Conservation (phyloP, 805 yeast species). For the Torulaspora microellipsoides region DNA sequence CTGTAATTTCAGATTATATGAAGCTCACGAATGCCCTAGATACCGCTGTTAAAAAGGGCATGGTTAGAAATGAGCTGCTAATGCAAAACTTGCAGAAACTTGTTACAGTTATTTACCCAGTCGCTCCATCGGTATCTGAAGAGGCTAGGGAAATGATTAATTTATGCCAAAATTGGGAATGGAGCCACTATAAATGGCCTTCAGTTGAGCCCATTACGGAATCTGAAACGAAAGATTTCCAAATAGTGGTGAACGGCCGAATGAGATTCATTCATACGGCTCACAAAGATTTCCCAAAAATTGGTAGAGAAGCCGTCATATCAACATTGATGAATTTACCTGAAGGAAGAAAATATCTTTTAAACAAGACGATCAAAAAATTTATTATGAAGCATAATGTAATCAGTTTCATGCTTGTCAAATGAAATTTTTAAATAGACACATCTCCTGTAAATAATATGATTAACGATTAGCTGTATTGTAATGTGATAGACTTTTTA, state of each 20-base stretch:
- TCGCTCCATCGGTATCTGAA: slow-evolving; percentile 76
- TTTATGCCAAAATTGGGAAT: slow-evolving; percentile 14
- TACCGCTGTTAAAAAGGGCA: slow-evolving; percentile 36
- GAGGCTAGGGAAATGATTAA: slow-evolving; percentile 64
- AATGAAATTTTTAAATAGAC: slow-evolving; percentile 7
- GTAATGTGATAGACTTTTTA: slow-evolving; percentile 43
- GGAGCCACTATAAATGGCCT: slow-evolving; percentile 60
- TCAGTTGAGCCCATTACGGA: slow-evolving; percentile 35
- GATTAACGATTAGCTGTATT: not conserved
- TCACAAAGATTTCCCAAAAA: slow-evolving; percentile 35
- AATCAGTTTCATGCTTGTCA: slow-evolving; percentile 40
- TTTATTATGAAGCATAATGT: slow-evolving; percentile 51
- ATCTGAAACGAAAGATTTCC: slow-evolving; percentile 41
- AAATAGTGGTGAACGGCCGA: slow-evolving; percentile 72
- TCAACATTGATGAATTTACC: slow-evolving; percentile 34
- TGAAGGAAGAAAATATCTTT: slow-evolving; percentile 41
- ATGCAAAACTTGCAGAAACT: slow-evolving; percentile 49
- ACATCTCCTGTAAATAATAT: slow-evolving; percentile 8
- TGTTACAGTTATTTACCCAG: slow-evolving; percentile 66
- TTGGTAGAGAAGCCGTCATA: slow-evolving; percentile 36
- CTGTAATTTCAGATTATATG: slow-evolving; percentile 87
- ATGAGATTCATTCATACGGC: slow-evolving; percentile 46
- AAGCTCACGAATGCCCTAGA: slow-evolving; percentile 59
- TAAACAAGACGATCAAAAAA: slow-evolving; percentile 42
- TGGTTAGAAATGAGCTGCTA: slow-evolving; percentile 40